These are phyloP conservation scores for Penstemon newberryi DNA, from an alignment of 257 asterid genomes.

Conservation along the genomic window DNA sequence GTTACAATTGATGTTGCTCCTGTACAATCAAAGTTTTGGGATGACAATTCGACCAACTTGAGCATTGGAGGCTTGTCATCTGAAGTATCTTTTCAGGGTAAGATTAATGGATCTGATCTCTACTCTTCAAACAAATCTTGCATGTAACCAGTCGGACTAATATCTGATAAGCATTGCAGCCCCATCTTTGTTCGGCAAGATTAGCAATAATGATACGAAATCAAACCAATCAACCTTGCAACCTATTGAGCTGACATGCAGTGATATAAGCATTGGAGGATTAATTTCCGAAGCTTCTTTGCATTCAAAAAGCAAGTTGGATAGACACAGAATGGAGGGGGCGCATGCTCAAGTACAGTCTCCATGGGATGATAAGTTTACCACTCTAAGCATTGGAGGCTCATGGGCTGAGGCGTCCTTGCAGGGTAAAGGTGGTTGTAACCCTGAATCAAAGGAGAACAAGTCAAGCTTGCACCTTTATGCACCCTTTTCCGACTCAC, in stretches of 20 bases:
- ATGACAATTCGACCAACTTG: slow-evolving; percentile 71
- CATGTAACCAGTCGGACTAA: slow-evolving; percentile 38
- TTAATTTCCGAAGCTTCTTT: slow-evolving; percentile 59
- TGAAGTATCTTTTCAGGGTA: slow-evolving; percentile 72
- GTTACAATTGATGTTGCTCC: slow-evolving; percentile 34
- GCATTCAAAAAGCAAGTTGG: slow-evolving; percentile 39
- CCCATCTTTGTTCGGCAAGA: slow-evolving; percentile 49
- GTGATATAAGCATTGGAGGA: slow-evolving; percentile 56
- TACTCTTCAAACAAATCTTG: slow-evolving; percentile 44
- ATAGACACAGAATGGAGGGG: slow-evolving; percentile 25
- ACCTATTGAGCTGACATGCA: slow-evolving; percentile 40
- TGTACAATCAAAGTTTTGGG: slow-evolving; percentile 48
- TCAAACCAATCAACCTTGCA: slow-evolving; percentile 38
- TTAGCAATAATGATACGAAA: slow-evolving; percentile 25
- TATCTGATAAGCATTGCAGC: slow-evolving; percentile 51
- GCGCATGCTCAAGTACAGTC: slow-evolving; percentile 32
- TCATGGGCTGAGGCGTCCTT: slow-evolving; percentile 69
- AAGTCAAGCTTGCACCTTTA: slow-evolving; percentile 37
- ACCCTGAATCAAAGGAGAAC: slow-evolving; percentile 37
- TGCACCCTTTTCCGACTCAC: slow-evolving; percentile 38
- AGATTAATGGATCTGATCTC: slow-evolving; percentile 37
- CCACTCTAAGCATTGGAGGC: slow-evolving; percentile 81
- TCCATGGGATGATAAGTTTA: slow-evolving; percentile 63
- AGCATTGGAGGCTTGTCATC: slow-evolving; percentile 86
- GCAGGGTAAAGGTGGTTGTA: slow-evolving; percentile 44